Evolutionary conservation across 2,329 filamentous ascomycete genomes (phyloP).

Genomic region (Venturia nashicola): DNA sequence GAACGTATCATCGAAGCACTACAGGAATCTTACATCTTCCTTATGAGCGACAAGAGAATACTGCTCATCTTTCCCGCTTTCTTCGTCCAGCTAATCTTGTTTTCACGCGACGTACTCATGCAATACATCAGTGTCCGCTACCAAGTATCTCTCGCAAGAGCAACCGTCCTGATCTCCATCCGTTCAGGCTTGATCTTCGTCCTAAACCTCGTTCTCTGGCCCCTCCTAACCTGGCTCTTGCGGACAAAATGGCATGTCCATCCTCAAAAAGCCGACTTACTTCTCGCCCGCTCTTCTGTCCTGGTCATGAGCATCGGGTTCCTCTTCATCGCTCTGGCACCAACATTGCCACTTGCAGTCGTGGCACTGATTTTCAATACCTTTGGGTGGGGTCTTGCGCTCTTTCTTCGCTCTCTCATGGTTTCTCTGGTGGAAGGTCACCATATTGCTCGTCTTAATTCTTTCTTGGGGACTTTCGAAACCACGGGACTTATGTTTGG

Average conservation of each 20-base stretch:
- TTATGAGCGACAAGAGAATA: conserved; percentile 20
- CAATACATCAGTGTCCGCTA: conserved; percentile 44
- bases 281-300: conserved; percentile 19
- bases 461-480: conserved; percentile 38
- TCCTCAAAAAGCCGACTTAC: conserved; percentile 19
- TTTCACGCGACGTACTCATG: conserved; percentile 26
- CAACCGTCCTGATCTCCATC: conserved; percentile 22
- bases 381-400: conserved; percentile 32
- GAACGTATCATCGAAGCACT: conserved; percentile 8
- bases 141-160: conserved; percentile 28
- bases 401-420: conserved; percentile 37
- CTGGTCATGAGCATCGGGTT: conserved; percentile 18
- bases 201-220: conserved; percentile 20
- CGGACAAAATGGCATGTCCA: conserved; percentile 14
- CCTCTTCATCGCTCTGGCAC: conserved; percentile 18
- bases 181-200: conserved; percentile 17
- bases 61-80: conserved; percentile 18
- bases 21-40: conserved; percentile 17
- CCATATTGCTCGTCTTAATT: conserved; percentile 43
- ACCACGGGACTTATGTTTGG: conserved; percentile 35
- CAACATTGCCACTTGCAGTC: conserved; percentile 16
- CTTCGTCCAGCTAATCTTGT: conserved; percentile 16
- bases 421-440: conserved; percentile 41
- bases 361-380: conserved; percentile 34
- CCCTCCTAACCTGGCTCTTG: conserved; percentile 16